A percentile compares a stretch with the other conserved stretches of the same genome.
These are phyloP conservation scores for Mallotus nudiflorus DNA, from an alignment of 345 rosid genomes.

Conservation along the genomic window DNA sequence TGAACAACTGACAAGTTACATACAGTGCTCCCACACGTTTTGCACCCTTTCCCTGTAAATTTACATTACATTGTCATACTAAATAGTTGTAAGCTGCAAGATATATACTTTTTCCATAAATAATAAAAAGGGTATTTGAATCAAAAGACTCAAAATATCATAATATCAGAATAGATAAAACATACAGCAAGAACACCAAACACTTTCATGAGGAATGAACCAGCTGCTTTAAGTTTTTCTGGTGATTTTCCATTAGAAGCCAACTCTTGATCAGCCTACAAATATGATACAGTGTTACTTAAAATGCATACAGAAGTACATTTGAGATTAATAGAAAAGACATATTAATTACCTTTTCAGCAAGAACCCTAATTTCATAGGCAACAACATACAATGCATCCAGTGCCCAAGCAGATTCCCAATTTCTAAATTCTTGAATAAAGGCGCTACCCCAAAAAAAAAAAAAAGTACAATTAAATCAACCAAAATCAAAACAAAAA, in stretches of 20 bases:
- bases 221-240: slow-evolving; percentile 91
- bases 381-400: slow-evolving; percentile 80
- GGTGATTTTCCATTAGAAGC: slow-evolving; percentile 82
- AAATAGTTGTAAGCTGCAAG: slow-evolving; percentile 18
- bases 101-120: background rate
- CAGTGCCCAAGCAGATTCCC: slow-evolving; percentile 98
- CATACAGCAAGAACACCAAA: slow-evolving; percentile 97
- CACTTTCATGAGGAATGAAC: slow-evolving; percentile 93
- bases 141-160: background rate
- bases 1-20: slow-evolving; percentile 94
- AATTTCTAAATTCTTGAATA: slow-evolving; percentile 95
- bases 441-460: slow-evolving; percentile 55
- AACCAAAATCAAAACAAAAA: background rate
- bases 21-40: slow-evolving; percentile 94
- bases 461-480: background rate
- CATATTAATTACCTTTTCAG: slow-evolving; percentile 71
- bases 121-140: background rate
- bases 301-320: background rate
- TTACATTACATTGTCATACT: slow-evolving; percentile 1
- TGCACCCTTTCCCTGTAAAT: slow-evolving; percentile 82
- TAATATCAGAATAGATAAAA: slow-evolving; percentile 12
- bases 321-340: background rate
- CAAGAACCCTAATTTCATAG: slow-evolving; percentile 92
- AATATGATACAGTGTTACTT: background rate
- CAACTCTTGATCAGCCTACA: slow-evolving; percentile 85